Evolutionary conservation across 2,329 filamentous ascomycete genomes (phyloP).

Genomic region (Lachnellula subtilissima): DNA sequence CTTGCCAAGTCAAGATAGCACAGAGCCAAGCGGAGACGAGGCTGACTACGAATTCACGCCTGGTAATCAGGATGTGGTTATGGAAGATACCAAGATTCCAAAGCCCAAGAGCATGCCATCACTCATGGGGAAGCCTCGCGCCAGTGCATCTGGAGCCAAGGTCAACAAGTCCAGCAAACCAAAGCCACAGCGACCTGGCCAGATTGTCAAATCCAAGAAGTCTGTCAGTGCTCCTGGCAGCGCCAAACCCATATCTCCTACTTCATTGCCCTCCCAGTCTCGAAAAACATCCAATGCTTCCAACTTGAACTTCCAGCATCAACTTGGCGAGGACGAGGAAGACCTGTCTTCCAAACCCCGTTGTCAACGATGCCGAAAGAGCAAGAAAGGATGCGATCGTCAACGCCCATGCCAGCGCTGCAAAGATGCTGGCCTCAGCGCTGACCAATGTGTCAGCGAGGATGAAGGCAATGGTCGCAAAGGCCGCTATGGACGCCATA

Average conservation of each 20-base stretch:
- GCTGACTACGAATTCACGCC: slow-evolving; percentile 43
- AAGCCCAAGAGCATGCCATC: slow-evolving; percentile 38
- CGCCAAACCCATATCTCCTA: slow-evolving; percentile 53
- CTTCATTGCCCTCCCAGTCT: slow-evolving; percentile 63
- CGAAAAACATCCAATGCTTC: slow-evolving; percentile 74
- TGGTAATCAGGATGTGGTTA: slow-evolving; percentile 20
- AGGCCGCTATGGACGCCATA: slow-evolving; percentile 76
- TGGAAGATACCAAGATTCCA: slow-evolving; percentile 31
- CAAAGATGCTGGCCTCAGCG: slow-evolving; percentile 89
- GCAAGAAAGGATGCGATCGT: slow-evolving; percentile 97
- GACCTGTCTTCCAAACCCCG: slow-evolving; percentile 93
- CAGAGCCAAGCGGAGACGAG: slow-evolving; percentile 58
- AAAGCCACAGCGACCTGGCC: slow-evolving; percentile 32
- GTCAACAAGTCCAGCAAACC: slow-evolving; percentile 40
- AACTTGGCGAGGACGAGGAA: slow-evolving; percentile 68
- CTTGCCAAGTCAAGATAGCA: slow-evolving; percentile 52
- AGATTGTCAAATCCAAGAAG: slow-evolving; percentile 47
- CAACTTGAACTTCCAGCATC: slow-evolving; percentile 56
- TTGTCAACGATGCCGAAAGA: slow-evolving; percentile 97
- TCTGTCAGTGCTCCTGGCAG: slow-evolving; percentile 32
- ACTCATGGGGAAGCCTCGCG: slow-evolving; percentile 37
- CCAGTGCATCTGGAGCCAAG: slow-evolving; percentile 37
- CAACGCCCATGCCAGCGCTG: slow-evolving; percentile 93
- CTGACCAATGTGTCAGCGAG: slow-evolving; percentile 93
- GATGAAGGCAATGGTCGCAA: slow-evolving; percentile 97